phyloP scores from a whole-genome alignment of 306 rosid genomes.

The Trifolium dubium region DNA sequence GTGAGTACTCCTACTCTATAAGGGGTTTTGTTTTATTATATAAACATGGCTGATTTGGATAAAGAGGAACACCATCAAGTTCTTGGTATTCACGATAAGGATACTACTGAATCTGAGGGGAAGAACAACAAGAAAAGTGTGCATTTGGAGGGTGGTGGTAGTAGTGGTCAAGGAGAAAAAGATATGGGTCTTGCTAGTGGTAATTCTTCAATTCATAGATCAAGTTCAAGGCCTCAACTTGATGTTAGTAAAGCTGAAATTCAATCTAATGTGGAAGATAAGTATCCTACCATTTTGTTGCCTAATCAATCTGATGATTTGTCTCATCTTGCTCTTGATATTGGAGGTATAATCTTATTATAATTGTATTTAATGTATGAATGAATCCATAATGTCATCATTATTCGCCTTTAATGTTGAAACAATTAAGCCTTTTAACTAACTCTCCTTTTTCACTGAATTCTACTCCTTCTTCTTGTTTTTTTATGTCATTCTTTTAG shows the following conservation, averaged over 20 bases:
- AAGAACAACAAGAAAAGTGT: constrained; percentile 11
- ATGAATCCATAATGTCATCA: neutral
- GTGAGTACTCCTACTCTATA: neutral
- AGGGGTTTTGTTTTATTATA: constrained; percentile 38
- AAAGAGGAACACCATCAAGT: constrained; percentile 45
- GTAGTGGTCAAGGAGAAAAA: constrained; percentile 47
- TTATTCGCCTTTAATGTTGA: too few species aligned
- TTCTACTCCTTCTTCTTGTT: neutral
- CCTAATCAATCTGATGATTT: constrained; percentile 97
- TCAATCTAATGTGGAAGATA: constrained; percentile 81
- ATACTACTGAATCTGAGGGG: constrained; percentile 35
- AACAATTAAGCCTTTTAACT: too few species aligned
- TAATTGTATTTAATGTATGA: too few species aligned
- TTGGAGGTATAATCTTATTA: constrained; percentile 66
- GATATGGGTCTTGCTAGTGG: constrained; percentile 71
- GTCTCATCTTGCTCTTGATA: constrained; percentile 87
- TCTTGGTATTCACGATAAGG: constrained; percentile 55
- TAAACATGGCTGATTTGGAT: constrained; percentile 63
- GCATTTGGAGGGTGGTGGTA: constrained; percentile 42
- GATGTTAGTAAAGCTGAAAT: constrained; percentile 97
- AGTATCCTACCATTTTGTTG: constrained; percentile 83
- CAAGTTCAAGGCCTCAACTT: constrained; percentile 87
- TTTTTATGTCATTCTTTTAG: constrained; percentile 27
- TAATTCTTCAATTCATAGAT: constrained; percentile 71
- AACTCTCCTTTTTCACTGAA: constrained; percentile 1